These are phyloP conservation scores for Citropsis articulata DNA, from an alignment of 345 rosid genomes.

Conservation along the genomic window DNA sequence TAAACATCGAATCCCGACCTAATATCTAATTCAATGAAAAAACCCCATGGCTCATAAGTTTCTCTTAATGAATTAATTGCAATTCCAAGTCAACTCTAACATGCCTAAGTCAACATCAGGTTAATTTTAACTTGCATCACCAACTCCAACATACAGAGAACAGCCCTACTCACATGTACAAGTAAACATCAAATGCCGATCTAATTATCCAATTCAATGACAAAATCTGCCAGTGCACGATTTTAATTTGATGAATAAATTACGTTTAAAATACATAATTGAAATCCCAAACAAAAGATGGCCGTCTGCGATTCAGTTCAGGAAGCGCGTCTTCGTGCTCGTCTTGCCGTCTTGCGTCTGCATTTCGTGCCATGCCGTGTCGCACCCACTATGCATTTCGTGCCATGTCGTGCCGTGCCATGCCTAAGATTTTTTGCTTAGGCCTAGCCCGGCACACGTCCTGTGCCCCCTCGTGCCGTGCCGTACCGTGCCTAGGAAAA, in stretches of 20 bases:
- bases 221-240: background rate
- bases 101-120: background rate
- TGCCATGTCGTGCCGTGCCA: too few species aligned
- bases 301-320: too few species aligned
- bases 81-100: background rate
- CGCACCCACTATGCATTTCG: too few species aligned
- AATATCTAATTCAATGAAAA: background rate
- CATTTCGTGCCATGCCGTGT: too few species aligned
- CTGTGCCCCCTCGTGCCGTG: too few species aligned
- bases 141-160: background rate
- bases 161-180: background rate
- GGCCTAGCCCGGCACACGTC: too few species aligned
- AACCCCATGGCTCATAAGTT: background rate
- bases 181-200: background rate
- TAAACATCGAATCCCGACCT: background rate
- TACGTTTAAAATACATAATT: background rate
- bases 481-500: too few species aligned
- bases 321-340: too few species aligned
- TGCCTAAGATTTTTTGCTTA: too few species aligned
- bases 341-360: too few species aligned
- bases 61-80: background rate
- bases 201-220: background rate
- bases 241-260: background rate
- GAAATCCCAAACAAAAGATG: background rate
- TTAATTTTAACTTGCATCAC: too few species aligned